Evolutionary conservation across 2,329 filamentous ascomycete genomes (phyloP).

Genomic region (Pestalotiopsis sp.): DNA sequence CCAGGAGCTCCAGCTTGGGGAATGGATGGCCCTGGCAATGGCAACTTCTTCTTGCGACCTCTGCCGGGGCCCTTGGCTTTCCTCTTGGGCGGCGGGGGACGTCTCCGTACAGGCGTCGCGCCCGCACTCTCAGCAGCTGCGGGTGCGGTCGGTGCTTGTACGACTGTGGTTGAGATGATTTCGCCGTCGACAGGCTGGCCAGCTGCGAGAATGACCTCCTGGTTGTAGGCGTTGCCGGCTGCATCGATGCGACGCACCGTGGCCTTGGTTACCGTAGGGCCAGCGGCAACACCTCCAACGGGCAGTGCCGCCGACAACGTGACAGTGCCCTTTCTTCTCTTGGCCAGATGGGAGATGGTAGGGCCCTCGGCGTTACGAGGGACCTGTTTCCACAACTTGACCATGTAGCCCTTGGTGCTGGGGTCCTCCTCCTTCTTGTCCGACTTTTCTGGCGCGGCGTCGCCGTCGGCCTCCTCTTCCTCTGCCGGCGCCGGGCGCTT

Average conservation of each 20-base stretch:
- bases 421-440: slow-evolving; percentile 68
- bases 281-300: slow-evolving; percentile 39
- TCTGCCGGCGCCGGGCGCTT: slow-evolving; percentile 68
- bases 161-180: slow-evolving; percentile 64
- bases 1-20: slow-evolving; percentile 37
- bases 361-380: slow-evolving; percentile 58
- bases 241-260: slow-evolving; percentile 79
- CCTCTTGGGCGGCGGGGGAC: slow-evolving; percentile 76
- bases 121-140: slow-evolving; percentile 57
- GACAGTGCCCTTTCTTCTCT: slow-evolving; percentile 62
- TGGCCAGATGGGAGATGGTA: slow-evolving; percentile 57
- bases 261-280: slow-evolving; percentile 70
- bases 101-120: slow-evolving; percentile 52
- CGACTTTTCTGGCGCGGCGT: slow-evolving; percentile 49
- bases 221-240: slow-evolving; percentile 78
- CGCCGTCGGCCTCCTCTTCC: slow-evolving; percentile 58
- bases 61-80: slow-evolving; percentile 80
- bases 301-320: slow-evolving; percentile 56
- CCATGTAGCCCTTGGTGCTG: slow-evolving; percentile 51
- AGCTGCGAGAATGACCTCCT: slow-evolving; percentile 79
- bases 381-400: slow-evolving; percentile 64
- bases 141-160: slow-evolving; percentile 53
- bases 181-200: slow-evolving; percentile 82
- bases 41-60: slow-evolving; percentile 73
- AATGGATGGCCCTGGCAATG: slow-evolving; percentile 33